Evolutionary conservation across 371 early-diverging fungal genomes (phyloP), one percentile per base, ranked within the genome.

Genomic region (Synchytrium microbalum): DNA sequence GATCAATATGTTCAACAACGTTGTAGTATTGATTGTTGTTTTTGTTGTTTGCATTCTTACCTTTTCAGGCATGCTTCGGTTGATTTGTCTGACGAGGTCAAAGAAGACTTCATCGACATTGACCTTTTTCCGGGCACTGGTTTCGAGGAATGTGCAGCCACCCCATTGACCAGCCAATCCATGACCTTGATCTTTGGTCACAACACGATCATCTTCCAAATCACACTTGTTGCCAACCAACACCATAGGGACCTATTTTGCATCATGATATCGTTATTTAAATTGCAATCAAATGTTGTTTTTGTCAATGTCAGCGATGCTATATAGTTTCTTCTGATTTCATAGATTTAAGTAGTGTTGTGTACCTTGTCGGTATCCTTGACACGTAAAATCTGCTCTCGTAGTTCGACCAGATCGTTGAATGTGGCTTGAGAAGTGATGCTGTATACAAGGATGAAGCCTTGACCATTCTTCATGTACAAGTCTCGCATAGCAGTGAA

Each of bases 401-500:
- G 81, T 51, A 91, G 75, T 60, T 88, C 91, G 26, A 76, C 72
- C 53, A 92, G 78, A 61, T 91, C 92, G 52, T 83, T 88, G 69
- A 91, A 85, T n/a, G 92, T 89, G 29, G 88, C 84, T 69, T 79
- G 78, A 54, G 88, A 88, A 46, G 90, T 90, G 67, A 92, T 90
- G 51, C 88, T 87, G 76, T 87, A 92, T n/a, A 89, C 90, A 33
- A 92, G 75, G 32, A 91, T 79, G 67, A 92, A 92, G 2, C 93
- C 93, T 64, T 91, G 89, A 1, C 93, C 93, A 67, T 88, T 91
- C 66, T 91, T 90, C 90, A 93, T 90, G 70, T 92, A 92, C 10
- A 92, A 76, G 73, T 93, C 93, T 52, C 92, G 86, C 90, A 92
- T 91, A 1, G 92, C 92, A 32, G 92, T 91, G 65, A 91, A 91